Base-by-base conservation (phyloP, 1,139 yeast genomes). In the Pichia inconspicua region DNA sequence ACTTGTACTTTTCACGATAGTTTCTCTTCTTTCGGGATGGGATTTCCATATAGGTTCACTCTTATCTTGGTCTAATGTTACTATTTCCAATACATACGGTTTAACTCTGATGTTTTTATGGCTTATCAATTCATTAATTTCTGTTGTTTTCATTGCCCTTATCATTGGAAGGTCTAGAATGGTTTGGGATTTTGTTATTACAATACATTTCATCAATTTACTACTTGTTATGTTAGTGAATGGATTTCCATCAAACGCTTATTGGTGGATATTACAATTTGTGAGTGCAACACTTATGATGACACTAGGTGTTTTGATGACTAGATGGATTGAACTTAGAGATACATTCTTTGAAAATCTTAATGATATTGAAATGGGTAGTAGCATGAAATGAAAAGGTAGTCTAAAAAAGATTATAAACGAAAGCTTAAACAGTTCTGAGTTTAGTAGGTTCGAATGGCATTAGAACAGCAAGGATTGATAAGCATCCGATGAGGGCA, bases 111-210 rank as follows among this genome's bases (percentile, higher is more conserved):
- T 83, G 43, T 66, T 76, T 14, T 66, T 89, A 53, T 90, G 97
- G 97, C 70, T 90, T 14, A 67, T 87, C 48, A 95, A 86, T 63
- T 75, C 96, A 1, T 70, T 84, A 46, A 64, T 83, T 19, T 82
- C 90, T 60, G 96, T 89, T 1, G 66, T 87, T 17, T 88, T 88
- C 59, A 81, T 92, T 60, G 87, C 96, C 0, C 68, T 89, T 5
- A 82, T 90, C 25, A 96, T 92, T 17, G 97, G 97, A 0, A 72
- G 97, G 52, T 84, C 95, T 40, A 92, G 90, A 65, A 70, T 92
- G 50, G 97, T 97, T 0, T 84, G 96, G 85, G 98, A 92, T 66
- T 92, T 90, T 69, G 96, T 96, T 12, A 63, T 92, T 34, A 90
- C 98, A 0, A 70, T 92, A 15, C 97, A 92, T 65, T 80, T 86